These are phyloP conservation scores for Hypoxylon trugodes DNA, from an alignment of 495 filamentous ascomycete genomes.

Conservation along the genomic window DNA sequence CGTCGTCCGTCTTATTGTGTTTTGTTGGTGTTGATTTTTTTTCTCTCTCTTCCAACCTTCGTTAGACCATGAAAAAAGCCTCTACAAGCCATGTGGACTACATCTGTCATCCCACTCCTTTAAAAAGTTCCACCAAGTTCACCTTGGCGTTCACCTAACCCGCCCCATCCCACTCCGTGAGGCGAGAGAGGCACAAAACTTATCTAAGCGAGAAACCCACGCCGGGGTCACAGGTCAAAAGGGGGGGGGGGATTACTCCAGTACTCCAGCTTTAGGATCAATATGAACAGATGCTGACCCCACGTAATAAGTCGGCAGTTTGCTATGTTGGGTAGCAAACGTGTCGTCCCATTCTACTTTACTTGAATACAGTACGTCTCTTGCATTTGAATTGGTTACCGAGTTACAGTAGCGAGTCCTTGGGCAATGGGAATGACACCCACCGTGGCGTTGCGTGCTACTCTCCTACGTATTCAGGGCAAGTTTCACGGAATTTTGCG, in stretches of 20 bases:
- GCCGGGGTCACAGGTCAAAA: constrained; percentile 4
- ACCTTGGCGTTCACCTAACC: constrained; percentile 14
- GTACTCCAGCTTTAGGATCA: too few relatives aligned
- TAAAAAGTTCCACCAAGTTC: constrained; percentile 1
- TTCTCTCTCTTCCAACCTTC: not conserved
- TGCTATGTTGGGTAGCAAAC: constrained; percentile 40
- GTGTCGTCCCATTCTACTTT: constrained; percentile 12
- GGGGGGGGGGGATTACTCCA: constrained; percentile 5
- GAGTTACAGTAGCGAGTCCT: constrained; percentile 32
- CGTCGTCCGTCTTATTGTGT: not conserved
- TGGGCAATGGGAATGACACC: constrained; percentile 17
- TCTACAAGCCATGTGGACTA: not conserved
- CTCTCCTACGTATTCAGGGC: not conserved
- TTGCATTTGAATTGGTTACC: constrained; percentile 40
- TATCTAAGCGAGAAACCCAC: constrained; percentile 21
- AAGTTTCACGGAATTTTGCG: constrained; percentile 35
- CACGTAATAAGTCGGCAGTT: constrained; percentile 38
- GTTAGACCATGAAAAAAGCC: not conserved
- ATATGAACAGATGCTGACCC: constrained; percentile 16
- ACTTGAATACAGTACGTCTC: constrained; percentile 21
- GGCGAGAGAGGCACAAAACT: not conserved
- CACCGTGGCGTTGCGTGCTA: constrained; percentile 5
- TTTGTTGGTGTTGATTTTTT: not conserved
- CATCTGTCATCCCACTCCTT: not conserved
- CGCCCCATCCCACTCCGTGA: too few relatives aligned